Evolutionary conservation across 148 eudicot genomes (phyloP).

Genomic region (Polygonum aviculare): DNA sequence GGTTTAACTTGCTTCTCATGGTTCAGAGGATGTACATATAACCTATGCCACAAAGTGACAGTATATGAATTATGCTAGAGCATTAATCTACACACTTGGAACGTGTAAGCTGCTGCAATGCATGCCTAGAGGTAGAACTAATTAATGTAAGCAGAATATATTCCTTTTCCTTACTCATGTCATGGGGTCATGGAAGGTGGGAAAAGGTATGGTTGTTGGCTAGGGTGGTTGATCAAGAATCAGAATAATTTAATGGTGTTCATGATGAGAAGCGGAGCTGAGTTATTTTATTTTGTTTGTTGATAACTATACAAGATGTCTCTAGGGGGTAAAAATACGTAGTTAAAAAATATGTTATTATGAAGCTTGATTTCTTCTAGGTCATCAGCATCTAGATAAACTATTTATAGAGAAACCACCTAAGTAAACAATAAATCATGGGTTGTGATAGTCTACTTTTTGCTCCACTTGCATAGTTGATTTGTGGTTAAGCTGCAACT

Average conservation of each 20-base stretch:
- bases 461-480: background rate
- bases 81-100: background rate
- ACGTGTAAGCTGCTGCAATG: background rate
- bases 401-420: background rate
- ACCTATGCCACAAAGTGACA: background rate
- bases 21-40: background rate
- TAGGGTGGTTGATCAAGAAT: background rate
- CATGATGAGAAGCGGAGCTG: background rate
- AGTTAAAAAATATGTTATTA: background rate
- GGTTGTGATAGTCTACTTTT: background rate
- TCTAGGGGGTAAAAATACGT: background rate
- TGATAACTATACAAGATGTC: background rate
- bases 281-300: background rate
- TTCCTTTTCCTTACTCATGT: background rate
- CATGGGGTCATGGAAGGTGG: background rate
- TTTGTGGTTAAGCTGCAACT: background rate
- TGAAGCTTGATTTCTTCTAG: background rate
- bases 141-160: background rate
- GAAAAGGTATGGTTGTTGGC: background rate
- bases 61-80: background rate
- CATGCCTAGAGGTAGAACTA: background rate
- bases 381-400: background rate
- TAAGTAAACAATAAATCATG: background rate
- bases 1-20: background rate
- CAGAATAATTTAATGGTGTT: background rate